Evolutionary conservation across 75 land plant species (phyloP), one percentile per base, ranked within the genome.

Genomic region (Pinus tabuliformis): DNA sequence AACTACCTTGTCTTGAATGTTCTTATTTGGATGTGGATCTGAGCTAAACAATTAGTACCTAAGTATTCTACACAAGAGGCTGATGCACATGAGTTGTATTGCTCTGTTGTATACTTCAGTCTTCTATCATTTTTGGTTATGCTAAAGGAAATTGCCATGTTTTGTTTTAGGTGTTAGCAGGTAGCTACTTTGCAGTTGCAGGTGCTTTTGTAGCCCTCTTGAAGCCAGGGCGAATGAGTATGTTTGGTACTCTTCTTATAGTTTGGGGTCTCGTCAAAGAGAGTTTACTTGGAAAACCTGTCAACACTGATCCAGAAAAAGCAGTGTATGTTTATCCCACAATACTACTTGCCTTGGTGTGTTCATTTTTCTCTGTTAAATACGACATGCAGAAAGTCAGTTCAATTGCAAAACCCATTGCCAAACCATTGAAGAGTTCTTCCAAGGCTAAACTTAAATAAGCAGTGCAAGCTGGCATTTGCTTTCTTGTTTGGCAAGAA

Each of bases 251-350:
- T 11, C 91, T 95, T 62, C 80, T 95, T 24, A 45, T 91, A 28
- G 90, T 86, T 3, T 95, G 98, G 98, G 98, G 98, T 60, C 89
- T 95, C 28, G 84, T 95, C 74, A 93, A 94, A 83, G 98, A 93
- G 72, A 90, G 92, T 54, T 66, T 96, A 33, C 81, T 96, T 26
- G 82, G 83, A 49, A 93, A 88, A 74, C 84, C 89, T 18, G 84
- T 16, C 1, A 80, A 75, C 20, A 60, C 86, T 3, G 88, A 87
- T 62, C 88, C 97, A 72, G n/a, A 77, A 36, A 79, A 54, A 57
- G 66, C 92, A 33, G 86, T 85, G 20, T 92, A 82, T 72, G 83
- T 90, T 39, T 90, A 88, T 62, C 95, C 95, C 2, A 89, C 92
- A 57, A 91, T 94, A 84, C 63, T 92, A 56, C 14, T 91, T 57